Evolutionary conservation across 495 filamentous ascomycete genomes (phyloP).

Genomic region (Daldinia concentrica): DNA sequence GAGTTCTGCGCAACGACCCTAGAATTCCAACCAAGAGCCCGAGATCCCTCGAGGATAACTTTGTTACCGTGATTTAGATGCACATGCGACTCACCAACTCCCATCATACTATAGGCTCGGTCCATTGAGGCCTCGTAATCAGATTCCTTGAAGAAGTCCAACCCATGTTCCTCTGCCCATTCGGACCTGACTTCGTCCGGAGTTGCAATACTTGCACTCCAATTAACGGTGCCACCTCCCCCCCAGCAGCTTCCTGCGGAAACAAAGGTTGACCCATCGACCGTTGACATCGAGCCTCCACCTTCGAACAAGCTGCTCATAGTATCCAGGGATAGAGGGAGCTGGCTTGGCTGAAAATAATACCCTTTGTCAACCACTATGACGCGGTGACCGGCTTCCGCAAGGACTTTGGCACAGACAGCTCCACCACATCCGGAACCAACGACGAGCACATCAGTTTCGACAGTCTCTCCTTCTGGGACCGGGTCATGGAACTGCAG

Average conservation of each 20-base stretch:
- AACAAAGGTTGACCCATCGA: slow-evolving; percentile 67
- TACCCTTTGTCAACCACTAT: slow-evolving; percentile 77
- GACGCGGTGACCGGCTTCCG: slow-evolving; percentile 73
- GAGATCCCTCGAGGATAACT: slow-evolving; percentile 70
- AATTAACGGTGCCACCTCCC: slow-evolving; percentile 79
- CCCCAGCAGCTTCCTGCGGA: slow-evolving; percentile 73
- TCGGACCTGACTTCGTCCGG: slow-evolving; percentile 75
- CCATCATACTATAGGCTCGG: slow-evolving; percentile 52
- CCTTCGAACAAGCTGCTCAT: slow-evolving; percentile 66
- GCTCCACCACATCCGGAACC: slow-evolving; percentile 82
- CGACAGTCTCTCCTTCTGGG: slow-evolving; percentile 54
- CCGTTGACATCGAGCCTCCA: slow-evolving; percentile 52
- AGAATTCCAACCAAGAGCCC: slow-evolving; percentile 71
- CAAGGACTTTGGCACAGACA: slow-evolving; percentile 76
- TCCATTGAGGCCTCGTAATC: slow-evolving; percentile 75
- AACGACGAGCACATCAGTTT: slow-evolving; percentile 78
- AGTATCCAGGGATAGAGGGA: slow-evolving; percentile 68
- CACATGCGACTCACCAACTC: slow-evolving; percentile 67
- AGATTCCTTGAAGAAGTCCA: slow-evolving; percentile 71
- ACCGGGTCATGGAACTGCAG: slow-evolving; percentile 40
- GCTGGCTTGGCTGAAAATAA: slow-evolving; percentile 66
- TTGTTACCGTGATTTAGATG: slow-evolving; percentile 72
- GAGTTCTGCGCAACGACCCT: slow-evolving; percentile 76
- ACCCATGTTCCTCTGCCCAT: slow-evolving; percentile 68
- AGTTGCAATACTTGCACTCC: slow-evolving; percentile 74